These are phyloP conservation scores for Gomphus bonarii DNA, from an alignment of 1,284 basidiomycete species.

Conservation along the genomic window DNA sequence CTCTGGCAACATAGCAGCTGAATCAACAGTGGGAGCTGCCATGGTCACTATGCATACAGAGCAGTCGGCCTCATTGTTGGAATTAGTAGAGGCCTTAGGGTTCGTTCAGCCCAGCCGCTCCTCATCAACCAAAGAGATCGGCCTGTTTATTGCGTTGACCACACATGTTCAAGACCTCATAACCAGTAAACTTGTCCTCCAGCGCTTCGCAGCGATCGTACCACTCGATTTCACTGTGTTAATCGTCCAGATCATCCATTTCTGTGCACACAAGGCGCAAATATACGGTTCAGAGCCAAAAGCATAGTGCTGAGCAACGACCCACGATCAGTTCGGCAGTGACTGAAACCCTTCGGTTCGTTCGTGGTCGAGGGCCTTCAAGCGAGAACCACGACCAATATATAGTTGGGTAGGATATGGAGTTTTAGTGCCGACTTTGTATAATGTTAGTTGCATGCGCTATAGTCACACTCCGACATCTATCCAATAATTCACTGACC, in stretches of 20 bases:
- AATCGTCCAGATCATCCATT: constrained; percentile 76
- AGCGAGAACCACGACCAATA: constrained; percentile 44
- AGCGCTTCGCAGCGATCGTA: constrained; percentile 53
- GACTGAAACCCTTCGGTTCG: constrained; percentile 53
- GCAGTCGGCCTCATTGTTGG: constrained; percentile 63
- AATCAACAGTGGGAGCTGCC: constrained; percentile 72
- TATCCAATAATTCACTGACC: constrained; percentile 42
- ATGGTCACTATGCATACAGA: constrained; percentile 76
- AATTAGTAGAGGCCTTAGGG: constrained; percentile 71
- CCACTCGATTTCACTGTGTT: constrained; percentile 69
- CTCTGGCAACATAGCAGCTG: constrained; percentile 57
- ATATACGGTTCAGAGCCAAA: constrained; percentile 39
- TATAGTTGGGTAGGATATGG: constrained; percentile 67
- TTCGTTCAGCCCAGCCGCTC: constrained; percentile 26
- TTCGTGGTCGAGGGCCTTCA: constrained; percentile 63
- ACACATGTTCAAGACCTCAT: constrained; percentile 57
- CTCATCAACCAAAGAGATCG: constrained; percentile 42
- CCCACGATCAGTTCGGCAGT: constrained; percentile 45
- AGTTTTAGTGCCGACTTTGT: constrained; percentile 76
- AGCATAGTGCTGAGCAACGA: constrained; percentile 47
- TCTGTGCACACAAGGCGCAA: constrained; percentile 56
- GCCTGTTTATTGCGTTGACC: constrained; percentile 53
- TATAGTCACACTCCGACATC: constrained; percentile 54
- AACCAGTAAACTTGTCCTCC: constrained; percentile 67
- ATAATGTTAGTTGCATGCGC: constrained; percentile 62